phyloP scores from a whole-genome alignment of 2,329 filamentous ascomycete species.

The Gaeumannomyces sp. region DNA sequence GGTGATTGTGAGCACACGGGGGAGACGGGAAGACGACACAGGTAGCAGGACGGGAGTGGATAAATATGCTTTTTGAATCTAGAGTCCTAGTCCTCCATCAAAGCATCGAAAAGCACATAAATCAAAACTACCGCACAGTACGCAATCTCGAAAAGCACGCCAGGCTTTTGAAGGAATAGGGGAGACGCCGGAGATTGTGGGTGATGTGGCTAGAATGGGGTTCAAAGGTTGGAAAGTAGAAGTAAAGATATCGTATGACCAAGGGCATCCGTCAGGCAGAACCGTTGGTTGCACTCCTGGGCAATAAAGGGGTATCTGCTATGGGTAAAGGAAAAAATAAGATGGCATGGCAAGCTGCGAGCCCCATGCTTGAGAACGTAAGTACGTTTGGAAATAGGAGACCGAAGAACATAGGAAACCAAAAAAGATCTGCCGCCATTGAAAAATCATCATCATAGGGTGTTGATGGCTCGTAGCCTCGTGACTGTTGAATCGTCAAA shows the following conservation, averaged over 20 bases:
- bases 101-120: not conserved
- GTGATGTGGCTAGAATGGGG: not conserved
- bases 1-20: not conserved
- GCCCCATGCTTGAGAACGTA: not conserved
- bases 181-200: not conserved
- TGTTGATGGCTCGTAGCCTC: not conserved
- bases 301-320: not conserved
- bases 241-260: not conserved
- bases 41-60: not conserved
- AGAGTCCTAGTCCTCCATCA: not conserved
- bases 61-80: not conserved
- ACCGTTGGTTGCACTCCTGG: not conserved
- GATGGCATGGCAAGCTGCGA: not conserved
- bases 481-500: not conserved
- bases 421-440: not conserved
- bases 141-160: conserved; percentile 1
- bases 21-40: not conserved
- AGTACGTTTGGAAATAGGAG: too few relatives aligned
- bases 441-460: not conserved
- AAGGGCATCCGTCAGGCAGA: not conserved
- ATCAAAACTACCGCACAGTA: not conserved
- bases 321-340: not conserved
- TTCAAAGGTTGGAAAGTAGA: not conserved
- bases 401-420: not conserved
- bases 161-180: not conserved